Base-by-base conservation (phyloP, 495 filamentous ascomycete genomes). In the Astrothelium macrocarpum region DNA sequence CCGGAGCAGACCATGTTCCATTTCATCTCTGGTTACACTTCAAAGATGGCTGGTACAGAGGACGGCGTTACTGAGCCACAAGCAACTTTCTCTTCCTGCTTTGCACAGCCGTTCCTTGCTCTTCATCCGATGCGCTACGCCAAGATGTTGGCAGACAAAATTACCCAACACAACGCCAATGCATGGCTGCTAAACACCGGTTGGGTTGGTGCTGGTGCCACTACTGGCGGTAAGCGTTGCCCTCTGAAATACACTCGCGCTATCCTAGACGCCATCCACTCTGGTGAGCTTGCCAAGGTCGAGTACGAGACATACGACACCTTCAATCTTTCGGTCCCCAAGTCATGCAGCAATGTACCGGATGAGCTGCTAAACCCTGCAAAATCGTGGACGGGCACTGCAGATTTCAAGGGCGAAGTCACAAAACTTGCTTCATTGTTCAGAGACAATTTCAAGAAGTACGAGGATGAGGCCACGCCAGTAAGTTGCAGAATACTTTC, bases 21-120 rank as follows among this genome's bases (percentile, higher is more conserved):
- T 84, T 98, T 98, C 84, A 98, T 98, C 77, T 94, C 89, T 23
- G 94, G 94, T 72, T 98, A 98, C 82, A 98, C 94, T 62, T 97
- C 95, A 71, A 98, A 98, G 87, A 97, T 98, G 95, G 95, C 93
- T 66, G 94, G 94, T 72, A 98, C 94, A 56, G 94, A 98, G 79
- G 89, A 97, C 61, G 94, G 94, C 75, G 85, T 98, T 61, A 90
- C 89, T 18, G 94, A 98, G 80, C 94, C 94, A 68, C 89, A 96
- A 79, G 94, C 94, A 2, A 98, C 94, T 70, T 98, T 98, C 88
- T 96, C 91, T 20, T 95, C 93, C 32, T 98, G 94, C 87, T 98
- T 98, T 79, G 94, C 95, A 58, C 94, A 98, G 79, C 94, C 94
- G 64, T 98, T 98, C 90, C 81, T 98, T 69, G 94, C 94, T 58